These are phyloP conservation scores for Xylaria castorea DNA, from an alignment of 495 filamentous ascomycete species.

Conservation along the genomic window DNA sequence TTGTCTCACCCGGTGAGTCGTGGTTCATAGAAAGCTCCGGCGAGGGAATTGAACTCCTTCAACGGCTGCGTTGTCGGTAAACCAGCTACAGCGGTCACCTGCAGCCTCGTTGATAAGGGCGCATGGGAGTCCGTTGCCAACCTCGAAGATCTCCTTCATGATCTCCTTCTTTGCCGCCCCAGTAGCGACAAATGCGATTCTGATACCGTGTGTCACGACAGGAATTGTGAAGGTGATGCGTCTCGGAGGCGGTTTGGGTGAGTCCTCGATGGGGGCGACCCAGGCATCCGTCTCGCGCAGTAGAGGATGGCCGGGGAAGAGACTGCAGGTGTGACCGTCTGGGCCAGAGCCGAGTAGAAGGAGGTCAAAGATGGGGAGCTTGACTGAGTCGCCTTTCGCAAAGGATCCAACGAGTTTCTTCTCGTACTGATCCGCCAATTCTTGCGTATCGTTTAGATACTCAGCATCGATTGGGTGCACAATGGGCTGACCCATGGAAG, in stretches of 20 bases:
- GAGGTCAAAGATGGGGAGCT: constrained; percentile 92
- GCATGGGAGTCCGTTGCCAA: constrained; percentile 81
- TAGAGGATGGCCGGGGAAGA: constrained; percentile 89
- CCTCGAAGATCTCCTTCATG: constrained; percentile 85
- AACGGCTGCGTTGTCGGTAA: constrained; percentile 82
- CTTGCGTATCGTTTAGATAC: constrained; percentile 81
- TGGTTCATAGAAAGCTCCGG: constrained; percentile 52
- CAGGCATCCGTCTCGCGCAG: constrained; percentile 89
- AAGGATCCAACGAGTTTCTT: constrained; percentile 83
- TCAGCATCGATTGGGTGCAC: constrained; percentile 79
- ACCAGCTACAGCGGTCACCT: constrained; percentile 91
- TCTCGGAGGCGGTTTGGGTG: constrained; percentile 89
- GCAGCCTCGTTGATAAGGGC: constrained; percentile 83
- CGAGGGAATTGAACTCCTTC: constrained; percentile 83
- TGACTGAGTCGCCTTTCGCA: constrained; percentile 83
- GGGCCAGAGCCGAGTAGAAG: constrained; percentile 91
- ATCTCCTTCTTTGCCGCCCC: constrained; percentile 89
- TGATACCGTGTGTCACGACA: constrained; percentile 81
- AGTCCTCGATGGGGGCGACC: constrained; percentile 89
- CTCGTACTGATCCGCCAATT: constrained; percentile 93
- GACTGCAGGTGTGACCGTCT: constrained; percentile 95
- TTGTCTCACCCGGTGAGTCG: background rate
- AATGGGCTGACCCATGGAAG: constrained; percentile 64
- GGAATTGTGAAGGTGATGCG: constrained; percentile 92
- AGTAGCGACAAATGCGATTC: constrained; percentile 89